Conservation (phyloP, 2,329 filamentous ascomycete species). For the Epichloe hybrida region DNA sequence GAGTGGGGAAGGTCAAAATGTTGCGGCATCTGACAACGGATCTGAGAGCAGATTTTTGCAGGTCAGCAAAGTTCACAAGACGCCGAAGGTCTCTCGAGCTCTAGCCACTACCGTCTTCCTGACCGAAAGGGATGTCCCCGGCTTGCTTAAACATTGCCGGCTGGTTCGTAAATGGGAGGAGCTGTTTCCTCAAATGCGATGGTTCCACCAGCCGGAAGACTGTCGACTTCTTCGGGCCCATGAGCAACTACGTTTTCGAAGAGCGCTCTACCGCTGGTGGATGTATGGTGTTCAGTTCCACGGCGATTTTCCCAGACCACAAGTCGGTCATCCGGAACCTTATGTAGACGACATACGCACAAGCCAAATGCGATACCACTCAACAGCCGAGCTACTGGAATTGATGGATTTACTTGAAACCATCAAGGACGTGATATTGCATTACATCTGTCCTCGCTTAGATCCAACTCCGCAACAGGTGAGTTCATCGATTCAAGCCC, state of each 20-base stretch:
- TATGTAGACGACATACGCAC: conserved; percentile 27
- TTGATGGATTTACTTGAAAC: conserved; percentile 31
- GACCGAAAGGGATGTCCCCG: conserved; percentile 19
- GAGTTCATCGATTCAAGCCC: conserved; percentile 7
- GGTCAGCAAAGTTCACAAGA: conserved; percentile 7
- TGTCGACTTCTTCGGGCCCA: conserved; percentile 28
- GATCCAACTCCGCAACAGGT: conserved; percentile 24
- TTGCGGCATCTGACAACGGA: not conserved
- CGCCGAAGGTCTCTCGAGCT: not conserved
- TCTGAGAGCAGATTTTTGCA: conserved; percentile 8
- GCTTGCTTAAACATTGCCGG: conserved; percentile 21
- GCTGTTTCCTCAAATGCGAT: conserved; percentile 29
- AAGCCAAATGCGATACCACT: conserved; percentile 29
- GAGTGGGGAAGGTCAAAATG: not conserved
- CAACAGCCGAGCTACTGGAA: conserved; percentile 30
- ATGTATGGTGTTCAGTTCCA: conserved; percentile 40
- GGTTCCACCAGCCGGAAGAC: conserved; percentile 31
- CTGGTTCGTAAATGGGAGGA: conserved; percentile 25
- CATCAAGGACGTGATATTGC: conserved; percentile 29
- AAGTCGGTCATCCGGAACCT: conserved; percentile 24
- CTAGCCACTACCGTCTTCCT: conserved; percentile 14
- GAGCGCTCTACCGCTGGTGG: conserved; percentile 41
- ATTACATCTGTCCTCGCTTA: conserved; percentile 33
- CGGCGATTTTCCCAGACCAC: conserved; percentile 25
- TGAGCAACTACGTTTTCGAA: conserved; percentile 34